Base-by-base conservation (phyloP, 306 rosid species). In the Prunus davidiana region DNA sequence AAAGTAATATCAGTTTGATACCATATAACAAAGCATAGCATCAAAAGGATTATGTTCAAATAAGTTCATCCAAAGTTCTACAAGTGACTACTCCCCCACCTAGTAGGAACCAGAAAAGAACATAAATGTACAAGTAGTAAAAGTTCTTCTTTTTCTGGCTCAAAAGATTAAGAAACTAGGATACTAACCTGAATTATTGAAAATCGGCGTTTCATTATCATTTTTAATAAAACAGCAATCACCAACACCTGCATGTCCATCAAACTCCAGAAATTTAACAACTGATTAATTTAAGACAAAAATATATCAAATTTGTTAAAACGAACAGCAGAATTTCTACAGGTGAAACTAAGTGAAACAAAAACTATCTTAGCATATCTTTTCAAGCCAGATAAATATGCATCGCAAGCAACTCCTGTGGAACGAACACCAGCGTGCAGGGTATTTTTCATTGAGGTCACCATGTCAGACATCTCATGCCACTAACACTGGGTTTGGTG, bases 161-260 rank as follows among this genome's bases (percentile, higher is more conserved):
- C 55, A 60, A 54, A 61, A 55, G 78, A 55, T 64, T 67, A 69
- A 34, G 27, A 50, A 71, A 22, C 20, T 27, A 79, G 28, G 32
- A 38, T 65, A 78, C 88, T 77, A 75, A 95, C 99, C 99, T 96
- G 99, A 87, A 96, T 96, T 19, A 91, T 55, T 45, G 99, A 96
- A 86, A 96, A 96, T 22, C 85, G 88, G 28, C 99, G 98, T 81
- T 85, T 89, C 99, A 96, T 96, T 81, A 96, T 90, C n/a, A 91
- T 73, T 89, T 91, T 96, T 51, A 96, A 82, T 80, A 96, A 86
- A 80, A 92, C 88, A 72, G 99, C 99, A 86, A 96, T 96, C 74
- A 96, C 99, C 90, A 96, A 92, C 83, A 96, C 99, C 99, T 96
- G 89, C 81, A 87, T 65, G 61, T 50, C 76, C 80, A 76, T 63